Percentiles rank a stretch among this genome's conserved stretches.
Evolutionary conservation across 169 alveolate species (phyloP).

Genomic region (Plasmodium adleri): DNA sequence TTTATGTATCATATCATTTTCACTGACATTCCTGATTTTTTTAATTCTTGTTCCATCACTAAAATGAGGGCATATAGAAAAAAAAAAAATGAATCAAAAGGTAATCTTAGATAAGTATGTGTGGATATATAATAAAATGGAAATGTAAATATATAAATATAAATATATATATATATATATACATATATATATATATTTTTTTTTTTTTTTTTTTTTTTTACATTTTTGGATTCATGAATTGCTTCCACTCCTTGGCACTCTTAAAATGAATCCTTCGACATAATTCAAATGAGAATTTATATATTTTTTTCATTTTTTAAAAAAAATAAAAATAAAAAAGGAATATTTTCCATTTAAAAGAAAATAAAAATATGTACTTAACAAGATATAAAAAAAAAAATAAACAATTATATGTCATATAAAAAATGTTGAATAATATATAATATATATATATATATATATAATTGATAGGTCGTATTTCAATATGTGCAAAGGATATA

Average conservation of each 20-base stretch:
- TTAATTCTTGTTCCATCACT: slow-evolving; percentile 72
- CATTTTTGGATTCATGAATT: slow-evolving; percentile 72
- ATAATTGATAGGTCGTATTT: no score
- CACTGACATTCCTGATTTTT: slow-evolving; percentile 57
- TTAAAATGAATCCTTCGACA: slow-evolving; percentile 51
- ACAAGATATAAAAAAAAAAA: no score
- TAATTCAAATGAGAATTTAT: slow-evolving; percentile 7
- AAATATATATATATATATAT: neutral
- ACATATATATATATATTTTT: neutral
- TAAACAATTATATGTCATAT: no score
- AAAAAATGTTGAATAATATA: no score
- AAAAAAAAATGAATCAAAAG: neutral
- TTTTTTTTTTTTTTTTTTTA: slow-evolving; percentile 5
- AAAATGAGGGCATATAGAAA: neutral
- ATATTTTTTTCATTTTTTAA: neutral
- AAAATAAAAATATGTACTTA: no score
- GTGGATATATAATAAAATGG: neutral
- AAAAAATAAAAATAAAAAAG: neutral
- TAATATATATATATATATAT: no score
- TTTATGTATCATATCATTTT: slow-evolving; percentile 68
- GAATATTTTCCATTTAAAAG: no score
- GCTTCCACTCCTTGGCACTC: slow-evolving; percentile 74
- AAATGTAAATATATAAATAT: neutral
- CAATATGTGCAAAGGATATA: no score
- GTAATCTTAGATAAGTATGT: neutral